These are phyloP conservation scores for Saccharomyces hybrid DNA, from an alignment of 1,139 yeast species.

Conservation along the genomic window DNA sequence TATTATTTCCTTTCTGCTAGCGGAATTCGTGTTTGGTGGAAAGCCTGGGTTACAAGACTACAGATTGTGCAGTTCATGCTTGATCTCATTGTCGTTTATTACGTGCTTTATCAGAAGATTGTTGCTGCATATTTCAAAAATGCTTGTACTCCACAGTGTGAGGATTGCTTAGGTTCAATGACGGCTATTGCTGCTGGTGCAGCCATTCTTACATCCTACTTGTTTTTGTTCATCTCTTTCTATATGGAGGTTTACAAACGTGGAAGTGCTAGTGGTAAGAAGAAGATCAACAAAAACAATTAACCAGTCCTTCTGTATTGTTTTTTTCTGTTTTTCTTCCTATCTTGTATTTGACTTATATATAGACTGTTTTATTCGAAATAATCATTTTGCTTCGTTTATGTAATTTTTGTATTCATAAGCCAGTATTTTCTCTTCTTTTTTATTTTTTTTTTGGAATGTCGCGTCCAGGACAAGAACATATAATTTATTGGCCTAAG, in stretches of 20 bases:
- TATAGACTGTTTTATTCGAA: background rate
- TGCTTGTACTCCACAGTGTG: constrained; percentile 47
- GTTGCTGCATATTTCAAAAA: background rate
- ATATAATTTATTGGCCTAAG: background rate
- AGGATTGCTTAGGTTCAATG: constrained; percentile 68
- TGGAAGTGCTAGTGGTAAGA: constrained; percentile 41
- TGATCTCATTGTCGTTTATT: constrained; percentile 68
- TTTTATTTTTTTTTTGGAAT: background rate
- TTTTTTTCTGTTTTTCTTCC: too few relatives aligned
- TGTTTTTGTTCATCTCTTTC: constrained; percentile 66
- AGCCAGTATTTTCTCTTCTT: background rate
- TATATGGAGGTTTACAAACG: constrained; percentile 68
- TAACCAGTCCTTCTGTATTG: background rate
- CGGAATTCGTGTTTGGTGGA: constrained; percentile 87
- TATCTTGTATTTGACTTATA: background rate
- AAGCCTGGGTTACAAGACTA: constrained; percentile 81
- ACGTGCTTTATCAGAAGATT: constrained; percentile 57
- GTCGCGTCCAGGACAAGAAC: background rate
- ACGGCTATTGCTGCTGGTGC: constrained; percentile 69
- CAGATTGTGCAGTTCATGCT: constrained; percentile 71
- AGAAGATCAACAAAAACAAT: constrained; percentile 25
- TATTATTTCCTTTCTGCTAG: constrained; percentile 76
- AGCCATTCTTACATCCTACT: constrained; percentile 62
- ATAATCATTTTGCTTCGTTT: background rate
- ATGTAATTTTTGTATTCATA: background rate